Base-by-base conservation (phyloP, 331 rosid genomes). In the Quercus lobata region DNA sequence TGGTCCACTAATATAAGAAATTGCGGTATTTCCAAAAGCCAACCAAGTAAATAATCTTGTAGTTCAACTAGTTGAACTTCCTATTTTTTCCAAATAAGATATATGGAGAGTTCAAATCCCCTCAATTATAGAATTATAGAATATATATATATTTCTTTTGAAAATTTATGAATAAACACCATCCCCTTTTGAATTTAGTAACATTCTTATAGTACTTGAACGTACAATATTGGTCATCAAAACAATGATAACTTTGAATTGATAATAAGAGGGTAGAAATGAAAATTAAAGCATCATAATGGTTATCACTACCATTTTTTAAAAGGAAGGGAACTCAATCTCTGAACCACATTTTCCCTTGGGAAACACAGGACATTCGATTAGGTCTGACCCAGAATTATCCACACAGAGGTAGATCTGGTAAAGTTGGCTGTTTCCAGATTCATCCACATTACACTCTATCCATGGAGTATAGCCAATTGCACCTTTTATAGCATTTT, bases 381-480 rank as follows among this genome's bases (percentile, higher is more conserved):
- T 80, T 61, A 95, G 80, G 62, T 79, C 58, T 3, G 97, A 80
- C 0, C 84, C 99, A 54, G 93, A 86, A 69, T 86, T 83, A 77
- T 91, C 90, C 3, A 95, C 97, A 54, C 99, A 95, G 60, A 92
- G 55, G 81, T 90, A 95, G 29, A 95, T 83, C 76, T 92, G 97
- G 71, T 91, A 92, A 58, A 92, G 90, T 62, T 95, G 99, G 73
- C 82, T 82, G 49, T 90, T 85, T 0, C 92, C 91, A 4, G 93
- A 88, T 6, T 84, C 17, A 55, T 89, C 97, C 27, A 53, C 76
- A 58, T 93, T 95, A 87, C 99, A 95, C 79, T 89, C 83, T 53
- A 93, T 83, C 76, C 65, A 92, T 30, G 97, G 94, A 73, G 80
- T 41, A 74, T 27, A 87, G 22, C 97, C 97, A 71, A 77, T 27